Evolutionary conservation across 2,329 filamentous ascomycete genomes (phyloP), one percentile per base, ranked within the genome.

Genomic region (Rosellinia necatrix): DNA sequence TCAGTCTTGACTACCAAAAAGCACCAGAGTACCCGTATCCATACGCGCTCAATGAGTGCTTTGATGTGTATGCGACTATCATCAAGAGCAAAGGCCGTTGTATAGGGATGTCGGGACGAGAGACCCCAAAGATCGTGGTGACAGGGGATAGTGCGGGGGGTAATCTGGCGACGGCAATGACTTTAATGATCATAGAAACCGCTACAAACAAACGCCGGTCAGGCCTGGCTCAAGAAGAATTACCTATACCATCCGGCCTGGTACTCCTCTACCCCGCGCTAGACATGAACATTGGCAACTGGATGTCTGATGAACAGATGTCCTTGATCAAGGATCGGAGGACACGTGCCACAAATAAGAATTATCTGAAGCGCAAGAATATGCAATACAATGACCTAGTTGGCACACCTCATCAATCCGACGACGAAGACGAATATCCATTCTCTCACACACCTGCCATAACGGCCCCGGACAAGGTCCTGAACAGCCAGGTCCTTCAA

Each of bases 261-360:
- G 81, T 97, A 0, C 80, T 96, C 44, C 86, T 96, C 56, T 99
- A 99, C 67, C 94, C 94, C 0, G 87, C 88, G 0, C 76, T 99
- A 56, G 94, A 97, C 68, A 92, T 97, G 89, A 97, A 96, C 68
- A 97, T 97, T 63, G 91, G 91, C 32, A 97, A 92, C 72, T 99
- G 94, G 94, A 97, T 99, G 92, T 92, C 91, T 0, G 93, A 97
- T 66, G 93, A 97, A 72, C 92, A 99, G 71, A 96, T 97, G 91
- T 86, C 91, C 0, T 76, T 99, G 58, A 96, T 99, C 61, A 87
- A 91, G 62, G 92, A 96, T 61, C 86, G 91, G 9, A 83, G 86
- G 55, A 86, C 87, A 70, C 83, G 91, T 21, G 87, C 87, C 64
- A 91, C 87, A 1, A 96, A 97, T 68, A 82, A 83, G 54, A 82